phyloP scores from a whole-genome alignment of 1,284 basidiomycete genomes.

The Peniophora sp. region DNA sequence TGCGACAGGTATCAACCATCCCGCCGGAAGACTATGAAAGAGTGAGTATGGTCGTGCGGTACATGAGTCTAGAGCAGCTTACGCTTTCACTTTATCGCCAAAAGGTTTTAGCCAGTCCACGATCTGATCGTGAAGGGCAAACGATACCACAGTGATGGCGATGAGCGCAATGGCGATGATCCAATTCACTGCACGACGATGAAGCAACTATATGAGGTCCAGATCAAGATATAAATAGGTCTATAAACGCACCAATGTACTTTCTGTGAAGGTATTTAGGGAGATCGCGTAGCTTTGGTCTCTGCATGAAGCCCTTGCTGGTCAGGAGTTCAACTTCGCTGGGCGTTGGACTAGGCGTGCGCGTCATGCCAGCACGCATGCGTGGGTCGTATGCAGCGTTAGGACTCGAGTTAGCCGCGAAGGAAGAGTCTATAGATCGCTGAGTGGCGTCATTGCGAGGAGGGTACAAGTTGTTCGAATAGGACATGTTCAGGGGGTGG shows the following conservation, averaged over 20 bases:
- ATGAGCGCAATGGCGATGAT: background rate
- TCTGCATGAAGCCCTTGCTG: background rate
- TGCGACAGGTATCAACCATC: constrained; percentile 79
- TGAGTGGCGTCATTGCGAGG: no score
- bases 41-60: background rate
- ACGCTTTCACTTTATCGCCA: background rate
- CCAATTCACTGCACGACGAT: background rate
- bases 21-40: constrained; percentile 24
- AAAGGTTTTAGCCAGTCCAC: background rate
- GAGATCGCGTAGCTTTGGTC: background rate
- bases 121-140: background rate
- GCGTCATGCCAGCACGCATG: constrained; percentile 1
- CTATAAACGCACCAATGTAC: background rate
- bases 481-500: no score
- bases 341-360: background rate
- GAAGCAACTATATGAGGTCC: background rate
- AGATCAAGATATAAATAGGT: no score
- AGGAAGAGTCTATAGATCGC: no score
- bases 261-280: background rate
- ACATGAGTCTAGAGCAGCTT: background rate
- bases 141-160: background rate
- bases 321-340: background rate
- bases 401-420: no score
- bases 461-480: no score
- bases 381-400: no score